phyloP scores from a whole-genome alignment of 2,329 filamentous ascomycete genomes.

The Xenosphaeropsis pyriputrescens region DNA sequence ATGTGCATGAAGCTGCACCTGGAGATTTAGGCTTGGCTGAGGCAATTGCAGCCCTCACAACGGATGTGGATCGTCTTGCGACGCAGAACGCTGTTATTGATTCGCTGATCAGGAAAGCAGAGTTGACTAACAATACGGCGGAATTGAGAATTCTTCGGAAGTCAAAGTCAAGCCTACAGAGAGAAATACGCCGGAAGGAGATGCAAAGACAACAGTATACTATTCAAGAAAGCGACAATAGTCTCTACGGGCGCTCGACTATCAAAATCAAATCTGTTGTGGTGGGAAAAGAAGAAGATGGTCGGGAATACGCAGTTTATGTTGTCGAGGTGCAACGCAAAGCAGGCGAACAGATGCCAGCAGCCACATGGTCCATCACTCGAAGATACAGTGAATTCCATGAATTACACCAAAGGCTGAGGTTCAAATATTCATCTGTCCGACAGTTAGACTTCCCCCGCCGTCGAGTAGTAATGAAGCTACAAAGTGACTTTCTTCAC shows the following conservation, averaged over 20 bases:
- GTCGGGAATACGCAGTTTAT: conserved; percentile 86
- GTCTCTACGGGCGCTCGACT: conserved; percentile 79
- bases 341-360: conserved; percentile 89
- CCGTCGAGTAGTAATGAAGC: conserved; percentile 85
- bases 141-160: conserved; percentile 87
- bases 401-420: conserved; percentile 80
- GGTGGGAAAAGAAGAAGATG: conserved; percentile 82
- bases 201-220: conserved; percentile 94
- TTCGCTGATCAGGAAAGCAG: conserved; percentile 82
- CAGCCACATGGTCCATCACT: conserved; percentile 89
- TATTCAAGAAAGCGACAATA: conserved; percentile 95
- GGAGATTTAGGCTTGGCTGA: conserved; percentile 88
- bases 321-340: conserved; percentile 82
- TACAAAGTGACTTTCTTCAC: conserved; percentile 89
- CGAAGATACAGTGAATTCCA: conserved; percentile 94
- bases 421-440: conserved; percentile 74
- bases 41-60: conserved; percentile 75
- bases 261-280: conserved; percentile 87
- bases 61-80: conserved; percentile 77
- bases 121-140: conserved; percentile 91
- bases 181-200: conserved; percentile 88
- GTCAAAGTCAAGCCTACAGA: conserved; percentile 81
- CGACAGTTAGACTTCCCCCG: conserved; percentile 84
- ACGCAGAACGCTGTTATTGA: conserved; percentile 86
- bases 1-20: conserved; percentile 86